These are phyloP conservation scores for Colletotrichum liaoningense DNA, from an alignment of 2,329 filamentous ascomycete species.

Conservation along the genomic window DNA sequence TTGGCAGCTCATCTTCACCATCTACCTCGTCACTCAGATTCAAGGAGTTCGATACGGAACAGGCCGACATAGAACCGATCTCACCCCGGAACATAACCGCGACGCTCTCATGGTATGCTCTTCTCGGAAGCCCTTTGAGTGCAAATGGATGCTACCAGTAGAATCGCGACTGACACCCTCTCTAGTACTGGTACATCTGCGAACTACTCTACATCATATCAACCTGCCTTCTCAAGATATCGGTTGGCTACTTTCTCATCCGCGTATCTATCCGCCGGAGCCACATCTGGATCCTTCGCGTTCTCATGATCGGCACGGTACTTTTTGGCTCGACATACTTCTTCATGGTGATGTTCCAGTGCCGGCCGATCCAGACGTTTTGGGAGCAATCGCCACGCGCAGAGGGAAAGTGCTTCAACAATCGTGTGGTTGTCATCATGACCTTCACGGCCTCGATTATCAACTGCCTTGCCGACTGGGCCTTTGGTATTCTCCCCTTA, in stretches of 20 bases:
- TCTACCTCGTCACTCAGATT: conserved; percentile 40
- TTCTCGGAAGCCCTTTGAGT: background rate
- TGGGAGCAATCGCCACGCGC: conserved; percentile 47
- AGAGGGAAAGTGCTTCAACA: conserved; percentile 46
- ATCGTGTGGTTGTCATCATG: conserved; percentile 41
- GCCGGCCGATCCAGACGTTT: conserved; percentile 50
- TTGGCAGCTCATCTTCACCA: conserved; percentile 38
- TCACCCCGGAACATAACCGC: conserved; percentile 36
- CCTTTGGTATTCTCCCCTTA: conserved; percentile 52
- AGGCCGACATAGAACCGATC: conserved; percentile 39
- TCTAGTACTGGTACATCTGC: conserved; percentile 53
- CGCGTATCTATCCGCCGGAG: conserved; percentile 50
- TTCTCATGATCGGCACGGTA: conserved; percentile 48
- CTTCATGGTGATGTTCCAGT: conserved; percentile 55
- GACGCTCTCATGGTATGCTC: conserved; percentile 45
- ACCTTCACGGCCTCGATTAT: conserved; percentile 53
- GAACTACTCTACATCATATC: conserved; percentile 53
- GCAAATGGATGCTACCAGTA: background rate
- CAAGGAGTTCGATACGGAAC: conserved; percentile 44
- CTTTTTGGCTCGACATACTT: conserved; percentile 53
- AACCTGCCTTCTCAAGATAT: conserved; percentile 49
- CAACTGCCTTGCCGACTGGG: conserved; percentile 53
- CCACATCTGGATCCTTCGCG: conserved; percentile 49
- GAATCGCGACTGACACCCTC: background rate
- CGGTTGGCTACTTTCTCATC: conserved; percentile 55